Evolutionary conservation across 2,329 filamentous ascomycete genomes (phyloP).

Genomic region (Fusarium transvaalense): DNA sequence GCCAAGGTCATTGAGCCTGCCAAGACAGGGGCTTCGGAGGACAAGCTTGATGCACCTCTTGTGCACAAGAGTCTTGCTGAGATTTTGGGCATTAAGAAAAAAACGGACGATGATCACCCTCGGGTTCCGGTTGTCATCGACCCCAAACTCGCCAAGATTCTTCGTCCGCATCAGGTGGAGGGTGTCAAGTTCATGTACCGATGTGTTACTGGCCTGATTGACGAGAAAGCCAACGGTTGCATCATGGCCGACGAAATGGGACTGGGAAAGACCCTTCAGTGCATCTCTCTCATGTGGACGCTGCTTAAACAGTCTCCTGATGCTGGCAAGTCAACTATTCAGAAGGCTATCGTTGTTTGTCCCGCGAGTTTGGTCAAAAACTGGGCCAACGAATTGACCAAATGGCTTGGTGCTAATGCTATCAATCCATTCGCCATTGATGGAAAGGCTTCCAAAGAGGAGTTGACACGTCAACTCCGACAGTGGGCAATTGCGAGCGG

Average conservation of each 20-base stretch:
- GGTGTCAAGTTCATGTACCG: constrained; percentile 98
- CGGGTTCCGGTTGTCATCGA: constrained; percentile 98
- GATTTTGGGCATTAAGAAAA: constrained; percentile 93
- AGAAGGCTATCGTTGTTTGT: constrained; percentile 97
- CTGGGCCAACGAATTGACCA: constrained; percentile 96
- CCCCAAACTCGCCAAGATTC: constrained; percentile 85
- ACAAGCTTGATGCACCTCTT: constrained; percentile 78
- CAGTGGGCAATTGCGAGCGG: constrained; percentile 96
- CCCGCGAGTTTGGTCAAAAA: constrained; percentile 97
- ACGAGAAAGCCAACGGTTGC: constrained; percentile 92
- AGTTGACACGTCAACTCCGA: constrained; percentile 87
- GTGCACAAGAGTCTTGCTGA: constrained; percentile 96
- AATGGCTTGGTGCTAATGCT: constrained; percentile 95
- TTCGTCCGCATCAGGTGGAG: constrained; percentile 96
- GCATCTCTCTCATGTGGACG: constrained; percentile 97
- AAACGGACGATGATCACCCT: constrained; percentile 81
- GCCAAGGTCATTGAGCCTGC: constrained; percentile 50
- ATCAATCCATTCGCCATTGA: constrained; percentile 96
- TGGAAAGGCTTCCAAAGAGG: constrained; percentile 94
- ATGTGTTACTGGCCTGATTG: constrained; percentile 95
- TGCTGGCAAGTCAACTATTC: constrained; percentile 91
- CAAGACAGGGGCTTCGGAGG: constrained; percentile 47
- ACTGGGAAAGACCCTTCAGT: constrained; percentile 95
- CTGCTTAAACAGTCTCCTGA: constrained; percentile 94
- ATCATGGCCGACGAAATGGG: constrained; percentile 99